Evolutionary conservation across 129 eudicot genomes (phyloP), one percentile per base, ranked within the genome.

Genomic region (Flaveria sonorensis): DNA sequence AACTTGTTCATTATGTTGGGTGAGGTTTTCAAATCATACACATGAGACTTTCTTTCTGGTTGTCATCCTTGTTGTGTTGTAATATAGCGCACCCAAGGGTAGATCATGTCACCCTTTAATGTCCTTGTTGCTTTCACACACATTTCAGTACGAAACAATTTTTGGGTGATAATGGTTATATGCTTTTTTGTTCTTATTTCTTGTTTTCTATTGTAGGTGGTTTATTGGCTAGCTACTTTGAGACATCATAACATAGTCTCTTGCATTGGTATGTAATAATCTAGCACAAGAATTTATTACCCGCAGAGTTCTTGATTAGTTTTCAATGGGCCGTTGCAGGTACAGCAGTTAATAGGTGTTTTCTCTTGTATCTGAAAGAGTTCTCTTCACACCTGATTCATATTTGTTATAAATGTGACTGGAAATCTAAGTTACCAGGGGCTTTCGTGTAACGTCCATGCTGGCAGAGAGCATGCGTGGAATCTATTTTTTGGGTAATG

Each of bases 401-500:
- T 24, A 70, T 47, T 9, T 67, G 28, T 66, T 76, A 56, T 36
- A 50, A 79, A 78, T 74, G 68, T 84, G 84, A 79, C 62, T 75
- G 78, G 62, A 76, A 43, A 51, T 23, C 68, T 23, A 71, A 74
- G 81, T 72, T 73, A 39, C 52, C 68, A 75, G 83, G 77, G 78
- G 72, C 51, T 77, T 85, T 86, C 39, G 74, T 50, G 85, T 79
- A 63, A 63, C 69, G 85, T 92, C 98, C 92, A 89, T 89, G 98
- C 92, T 88, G 87, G 84, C 84, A 68, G 89, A 89, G 93, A 92
- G 98, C 96, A 92, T 92, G 98, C 92, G 91, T 88, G 97, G 88
- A 86, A 88, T 77, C 76, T 73, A 88, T 87, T 78, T 68, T 82
- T 90, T 88, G 95, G 92, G 91, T 93, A 85, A 93, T 93, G 98